These are phyloP conservation scores for Cystobasidium onofrii DNA, from an alignment of 768 basidiomycete genomes.

Conservation along the genomic window DNA sequence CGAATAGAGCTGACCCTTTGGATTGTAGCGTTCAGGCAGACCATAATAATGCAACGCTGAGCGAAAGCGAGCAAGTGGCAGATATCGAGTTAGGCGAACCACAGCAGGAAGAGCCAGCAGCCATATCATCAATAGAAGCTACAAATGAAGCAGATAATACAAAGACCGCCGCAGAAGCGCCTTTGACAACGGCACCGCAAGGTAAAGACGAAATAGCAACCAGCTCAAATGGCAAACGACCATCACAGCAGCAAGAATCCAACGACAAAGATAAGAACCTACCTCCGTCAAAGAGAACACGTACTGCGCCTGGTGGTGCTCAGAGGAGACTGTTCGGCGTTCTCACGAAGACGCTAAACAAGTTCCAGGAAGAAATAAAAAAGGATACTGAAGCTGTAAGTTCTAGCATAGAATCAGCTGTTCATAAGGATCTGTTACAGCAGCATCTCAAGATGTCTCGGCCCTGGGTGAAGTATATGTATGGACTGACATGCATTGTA, in stretches of 20 bases:
- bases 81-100: slow-evolving; percentile 1
- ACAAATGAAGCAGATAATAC: background rate
- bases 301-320: slow-evolving; percentile 12
- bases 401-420: too few relatives aligned
- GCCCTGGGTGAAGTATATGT: too few relatives aligned
- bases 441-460: too few relatives aligned
- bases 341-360: slow-evolving; percentile 29
- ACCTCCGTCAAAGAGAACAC: slow-evolving; percentile 20
- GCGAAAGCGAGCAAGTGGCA: background rate
- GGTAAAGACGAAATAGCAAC: background rate
- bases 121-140: background rate
- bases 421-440: too few relatives aligned
- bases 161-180: background rate
- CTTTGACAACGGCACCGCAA: background rate
- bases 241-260: background rate
- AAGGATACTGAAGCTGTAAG: slow-evolving; percentile 29
- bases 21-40: background rate
- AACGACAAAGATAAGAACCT: background rate
- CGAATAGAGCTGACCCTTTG: background rate
- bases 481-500: background rate
- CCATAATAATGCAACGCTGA: background rate
- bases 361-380: slow-evolving; percentile 32
- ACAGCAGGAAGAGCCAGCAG: slow-evolving; percentile 2
- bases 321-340: slow-evolving; percentile 30
- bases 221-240: background rate